Evolutionary conservation across 1,139 yeast species (phyloP), one percentile per base, ranked within the genome.

Genomic region (Hyphopichia pseudoburtonii): DNA sequence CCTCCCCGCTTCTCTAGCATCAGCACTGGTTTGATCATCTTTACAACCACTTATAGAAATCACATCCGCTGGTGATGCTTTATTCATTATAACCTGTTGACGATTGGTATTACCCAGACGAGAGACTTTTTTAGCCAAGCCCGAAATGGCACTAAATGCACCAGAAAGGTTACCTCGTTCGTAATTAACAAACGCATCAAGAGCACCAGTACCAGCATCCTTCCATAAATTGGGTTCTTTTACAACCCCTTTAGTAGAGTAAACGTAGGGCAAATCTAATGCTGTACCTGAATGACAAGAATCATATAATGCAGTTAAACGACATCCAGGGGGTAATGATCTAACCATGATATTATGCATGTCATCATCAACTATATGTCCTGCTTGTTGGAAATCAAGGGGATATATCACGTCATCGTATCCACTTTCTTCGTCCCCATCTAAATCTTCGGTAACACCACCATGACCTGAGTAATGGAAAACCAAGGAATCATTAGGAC

Each of bases 381-480:
- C 95, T 4, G 72, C 73, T 14, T 59, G 66, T 59, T 88, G 78
- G 60, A 84, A 89, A 63, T 90, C 97, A 27, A 90, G 79, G 1
- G 97, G 97, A 53, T 89, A 90, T 42, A 90, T 85, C 30, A 86
- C 88, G 56, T 89, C 96, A 59, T 90, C 97, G 50, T 62, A 76
- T 0, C 97, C 97, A 54, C 83, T 89, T 18, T 82, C 94, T 60
- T 90, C 97, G 56, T 90, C 97, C 17, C 96, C 96, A 53, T 86
- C 86, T 36, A 67, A 57, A 60, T 90, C 97, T 41, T 72, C 66
- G 8, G 86, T 80, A 50, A 82, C 83, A 7, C 97, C 96, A 24
- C 97, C 97, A 57, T 90, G 97, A 7, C 97, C 96, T 1, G 96
- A 86, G 59, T 85, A 89, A 59, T 89, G 96, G 73, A 89, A 82